Evolutionary conservation across 345 rosid species (phyloP), one percentile per base, ranked within the genome.

Genomic region (Populus nigra): DNA sequence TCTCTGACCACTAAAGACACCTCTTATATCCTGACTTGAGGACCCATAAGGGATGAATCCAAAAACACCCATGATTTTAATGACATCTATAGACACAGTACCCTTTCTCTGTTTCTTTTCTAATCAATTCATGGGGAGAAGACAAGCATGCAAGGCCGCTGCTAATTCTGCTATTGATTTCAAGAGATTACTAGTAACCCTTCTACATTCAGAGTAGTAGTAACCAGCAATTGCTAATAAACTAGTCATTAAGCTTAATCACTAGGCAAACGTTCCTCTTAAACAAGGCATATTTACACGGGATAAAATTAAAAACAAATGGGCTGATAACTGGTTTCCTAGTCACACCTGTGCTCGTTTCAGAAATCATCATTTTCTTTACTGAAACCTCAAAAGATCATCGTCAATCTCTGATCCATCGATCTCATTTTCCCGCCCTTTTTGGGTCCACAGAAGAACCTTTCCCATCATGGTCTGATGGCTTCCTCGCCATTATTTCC

Each of bases 1-100:
- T 85, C 87, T 79, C 88, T 83, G 90, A 85, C 90, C 92, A 83
- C 83, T 77, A 86, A 85, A 89, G 86, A 84, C 80, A 76, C 83
- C 77, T 71, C 75, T 47, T 69, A 27, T 2, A 80, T 76, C 72
- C 71, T 66, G 72, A 74, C 84, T 73, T 73, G 71, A 69, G 70
- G 61, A 61, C 81, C 77, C 78, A 72, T 69, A n/a, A 39, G 25
- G 43, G 33, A 68, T 59, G 10, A 59, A 59, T 22, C 38, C 73
- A 27, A 9, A 53, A 38, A 2, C 23, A n/a, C 76, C 49, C 43
- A 36, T n/a, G 3, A 33, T 49, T 12, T n/a, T 72, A n/a, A 36
- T 38, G 18, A 9, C 22, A 69, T 75, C 29, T 38, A 68, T 41
- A 69, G 78, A 71, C 71, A 74, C 72, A 71, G 50, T 6, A 1